Base-by-base conservation (phyloP, 2,329 filamentous ascomycete genomes). In the Fusarium oligoseptatum region DNA sequence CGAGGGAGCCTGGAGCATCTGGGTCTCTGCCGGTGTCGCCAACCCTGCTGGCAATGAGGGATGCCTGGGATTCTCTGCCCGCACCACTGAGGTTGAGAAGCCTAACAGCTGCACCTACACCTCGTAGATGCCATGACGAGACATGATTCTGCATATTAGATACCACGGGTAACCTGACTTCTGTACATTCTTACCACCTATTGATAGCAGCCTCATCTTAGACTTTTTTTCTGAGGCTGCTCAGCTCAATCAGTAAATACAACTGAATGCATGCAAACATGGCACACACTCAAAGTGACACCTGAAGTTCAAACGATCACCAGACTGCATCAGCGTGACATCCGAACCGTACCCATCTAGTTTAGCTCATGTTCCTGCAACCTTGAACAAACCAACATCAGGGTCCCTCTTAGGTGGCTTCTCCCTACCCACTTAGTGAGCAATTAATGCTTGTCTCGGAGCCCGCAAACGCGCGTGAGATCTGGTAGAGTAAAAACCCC, bases 1-100 rank as follows among this genome's bases (percentile, higher is more conserved):
- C 10, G 81, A 85, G 3, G 84, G 82, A 7, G 78, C 85, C 15
- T 89, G 84, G 84, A 75, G 66, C 48, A 60, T 87, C 66, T 85
- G 84, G 83, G 67, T 84, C 5, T 48, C 65, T 2, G 62, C 77
- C 2, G 84, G 82, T 3, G 39, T 77, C 34, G 9, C 50, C 3
- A 73, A 80, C 52, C 86, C 86, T 41, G 85, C 71, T 4, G 79
- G 81, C 12, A 81, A 82, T 70, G n/a, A 77, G 55, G 80, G 75
- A 41, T 88, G 86, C 77, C 56, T 84, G 17, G 78, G 80, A 10
- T 71, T 88, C 56, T 64, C 68, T 1, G 80, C 80, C 7, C 81
- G 82, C 9, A 79, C 81, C 1, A 45, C 80, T 7, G 70, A 79
- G 63, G 37, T 60, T 12, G 37, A 69, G 1, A 60, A 81, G 0